Evolutionary conservation across 768 basidiomycete genomes (phyloP), one percentile per base, ranked within the genome.

Genomic region (Amylocystis lapponica): DNA sequence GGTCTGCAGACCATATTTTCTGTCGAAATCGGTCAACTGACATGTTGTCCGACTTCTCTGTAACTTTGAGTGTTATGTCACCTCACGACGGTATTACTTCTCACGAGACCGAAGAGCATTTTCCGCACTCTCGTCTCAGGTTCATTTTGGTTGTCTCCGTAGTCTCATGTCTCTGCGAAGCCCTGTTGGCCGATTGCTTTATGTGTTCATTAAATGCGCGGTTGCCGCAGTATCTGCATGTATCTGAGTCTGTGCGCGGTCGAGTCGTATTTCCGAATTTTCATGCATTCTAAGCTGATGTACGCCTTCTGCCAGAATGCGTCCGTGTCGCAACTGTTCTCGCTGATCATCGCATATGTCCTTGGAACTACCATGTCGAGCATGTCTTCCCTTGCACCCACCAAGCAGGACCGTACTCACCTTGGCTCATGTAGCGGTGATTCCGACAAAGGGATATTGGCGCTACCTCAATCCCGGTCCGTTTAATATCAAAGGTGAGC

Each of bases 401-500:
- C 22, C 21, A 4, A 21, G 1, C 9, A 14, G 41, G 45, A 1
- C 52, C 68, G n/a, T n/a, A n/a, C n/a, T n/a, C n/a, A 40, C 52
- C 66, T 48, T 65, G 23, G 23, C 31, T 38, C n/a, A 31, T 14
- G 21, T 39, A 61, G 50, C 55, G 45, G 1, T 78, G 64, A 55
- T 75, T 9, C 75, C 75, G n/a, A 61, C 61, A 32, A 51, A 55
- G 22, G 73, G 75, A 8, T 57, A 52, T 47, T 80, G 74, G 73
- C 58, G 71, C n/a, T 78, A 74, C 54, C 59, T 80, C 39, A 81
- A 81, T 53, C 79, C 78, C 3, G 77, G 79, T 0, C 75, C 76
- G 17, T 81, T 81, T 66, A 81, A 79, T 67, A 66, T 60, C 57
- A 76, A 76, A 48, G 60, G 71, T 69, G 25, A 34, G 57, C 25